Evolutionary conservation across 1,284 basidiomycete genomes (phyloP), one percentile per base, ranked within the genome.

Genomic region (Earliella scabrosa): DNA sequence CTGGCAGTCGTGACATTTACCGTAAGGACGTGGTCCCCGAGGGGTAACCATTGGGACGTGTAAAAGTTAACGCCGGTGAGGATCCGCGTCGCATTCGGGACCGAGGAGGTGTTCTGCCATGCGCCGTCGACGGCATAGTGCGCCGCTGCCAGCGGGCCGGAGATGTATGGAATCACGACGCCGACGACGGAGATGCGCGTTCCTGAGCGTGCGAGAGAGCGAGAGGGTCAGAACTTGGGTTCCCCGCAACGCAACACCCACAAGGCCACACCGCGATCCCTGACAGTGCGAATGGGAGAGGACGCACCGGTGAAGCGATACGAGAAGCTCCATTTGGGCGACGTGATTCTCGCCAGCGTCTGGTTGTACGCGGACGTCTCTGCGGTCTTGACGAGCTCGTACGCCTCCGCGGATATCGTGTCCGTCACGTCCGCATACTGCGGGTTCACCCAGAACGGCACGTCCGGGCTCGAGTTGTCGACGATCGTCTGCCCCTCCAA

Each of bases 1-100:
- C 39, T 36, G 27, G 52, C 52, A n/a, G 45, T 54, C 31, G 52
- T 54, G 45, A 54, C 32, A 24, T 54, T 54, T 31, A 54, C 47
- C 6, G 52, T 54, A 40, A 54, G 46, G 3, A 49, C 40, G 20
- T 49, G 46, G 10, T 31, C 20, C 21, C 32, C 52, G 24, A 43
- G 36, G 11, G 52, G 40, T 14, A 54, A 34, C 24, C 36, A 47
- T 31, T 47, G 31, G 31, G 52, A 50, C 16, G 47, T 45, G 54
- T 40, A 50, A 36, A 50, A 50, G 29, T 45, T 39, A 27, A 46
- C 43, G 8, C 44, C 48, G 13, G 36, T 45, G 34, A 23, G 16
- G 5, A 18, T 52, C 26, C 26, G 35, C 8, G 45, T 35, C 24
- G 35, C 21, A n/a, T 48, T 52, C 13, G 38, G 52, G 14, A 45